Base-by-base conservation (phyloP, 441 rosid species). In the Bruguiera hainesii region DNA sequence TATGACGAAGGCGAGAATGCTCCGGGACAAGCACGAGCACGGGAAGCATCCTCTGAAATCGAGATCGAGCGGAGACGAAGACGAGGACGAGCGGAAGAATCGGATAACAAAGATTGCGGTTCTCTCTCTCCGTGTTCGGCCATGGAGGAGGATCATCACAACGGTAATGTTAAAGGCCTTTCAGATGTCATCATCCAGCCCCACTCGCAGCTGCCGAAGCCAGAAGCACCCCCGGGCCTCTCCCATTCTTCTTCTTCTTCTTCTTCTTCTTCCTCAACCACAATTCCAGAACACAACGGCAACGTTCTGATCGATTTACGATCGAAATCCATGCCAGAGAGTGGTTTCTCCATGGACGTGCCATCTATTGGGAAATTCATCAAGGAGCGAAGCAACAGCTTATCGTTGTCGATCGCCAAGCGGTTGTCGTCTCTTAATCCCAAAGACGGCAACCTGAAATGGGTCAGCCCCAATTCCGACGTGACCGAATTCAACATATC, bases 401-500 rank as follows among this genome's bases (percentile, higher is more conserved):
- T 85, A 21, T 87, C 93, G 1, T 72, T 82, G 0, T 86, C 89
- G 33, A 82, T 93, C 67, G 80, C 73, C 5, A 89, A 80, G 70
- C 80, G 81, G 0, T 52, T 93, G 10, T 70, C 86, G 46, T 72
- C 83, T 56, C 25, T 80, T 19, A 78, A 60, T 57, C 82, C 72
- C 29, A 50, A 61, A 11, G 68, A 19, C 56, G 52, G 19, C 20
- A 78, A 69, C 48, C 61, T 37, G 28, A 23, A 67, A 26, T 28
- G 57, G 61, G 56, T 11, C 46, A 68, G 74, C 1, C 60, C 77
- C n/a, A 63, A 48, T 33, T 53, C 69, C 3, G 87, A 79, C 48
- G 97, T 89, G 52, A 80, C 96, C 1, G 89, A 88, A 82, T 76
- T 85, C 75, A 66, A 79, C 49, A 84, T 93, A 64, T 77, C 93